Base-by-base conservation (phyloP, 306 rosid species). In the Quercus mongolica region DNA sequence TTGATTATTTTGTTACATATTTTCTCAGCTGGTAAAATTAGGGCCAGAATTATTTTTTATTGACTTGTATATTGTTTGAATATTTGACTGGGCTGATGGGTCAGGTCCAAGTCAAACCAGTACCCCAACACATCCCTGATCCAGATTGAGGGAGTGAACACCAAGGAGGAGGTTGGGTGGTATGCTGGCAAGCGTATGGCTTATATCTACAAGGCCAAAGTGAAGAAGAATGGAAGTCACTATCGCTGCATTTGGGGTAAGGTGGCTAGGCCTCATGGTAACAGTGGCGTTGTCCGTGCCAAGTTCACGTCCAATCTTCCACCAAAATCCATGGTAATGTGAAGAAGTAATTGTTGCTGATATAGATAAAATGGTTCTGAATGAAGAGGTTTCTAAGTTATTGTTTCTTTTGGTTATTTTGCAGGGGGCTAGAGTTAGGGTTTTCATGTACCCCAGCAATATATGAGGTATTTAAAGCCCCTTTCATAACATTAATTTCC, bases 191-290 rank as follows among this genome's bases (percentile, higher is more conserved):
- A 94, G 89, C 71, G 90, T 31, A 30, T 94, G 97, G 97, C 97
- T 0, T 94, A 94, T 70, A 91, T 94, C 82, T 94, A 89, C 84
- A 94, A 90, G 94, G 98, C 97, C 56, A 94, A 91, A 84, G 93
- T 90, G 82, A 94, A 94, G 97, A 89, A 83, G 75, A 83, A 91
- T 25, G 97, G 97, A 19, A 79, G 80, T 56, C 98, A 92, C 75
- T 94, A 92, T 79, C 95, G 99, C 62, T 92, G 99, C 90, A 85
- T 92, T 41, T 94, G 97, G 97, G 99, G 99, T 5, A 94, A 92
- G 90, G 97, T 92, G 8, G 46, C 84, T 7, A 89, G 97, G 90
- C 92, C 99, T 3, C 99, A 92, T 0, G 99, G 97, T 38, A 94
- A 94, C 90, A 94, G 92, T 15, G 99, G 99, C 4, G 57, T 94